Percentiles rank a stretch among this genome's conserved stretches.
phyloP scores from a whole-genome alignment of 2,329 filamentous ascomycete species.

The Stachybotrys chlorohalonatus region DNA sequence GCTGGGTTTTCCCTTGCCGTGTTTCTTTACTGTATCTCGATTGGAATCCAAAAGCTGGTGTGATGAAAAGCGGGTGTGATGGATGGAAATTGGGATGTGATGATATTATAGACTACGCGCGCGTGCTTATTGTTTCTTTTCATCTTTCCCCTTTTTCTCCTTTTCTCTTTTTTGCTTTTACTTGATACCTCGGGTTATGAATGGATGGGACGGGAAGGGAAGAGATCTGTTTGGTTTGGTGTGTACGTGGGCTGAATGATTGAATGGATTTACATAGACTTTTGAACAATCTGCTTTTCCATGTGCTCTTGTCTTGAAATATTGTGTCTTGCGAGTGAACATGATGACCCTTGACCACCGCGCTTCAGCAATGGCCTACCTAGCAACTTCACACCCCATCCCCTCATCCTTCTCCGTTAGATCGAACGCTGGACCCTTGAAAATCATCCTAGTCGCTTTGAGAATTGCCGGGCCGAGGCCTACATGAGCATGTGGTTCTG shows the following conservation, averaged over 20 bases:
- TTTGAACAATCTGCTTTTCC: no score
- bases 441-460: no score
- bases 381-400: no score
- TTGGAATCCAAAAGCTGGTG: conserved; percentile 10
- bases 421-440: no score
- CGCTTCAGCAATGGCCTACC: no score
- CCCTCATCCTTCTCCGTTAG: no score
- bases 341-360: no score
- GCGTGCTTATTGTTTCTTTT: not conserved
- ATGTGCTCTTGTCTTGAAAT: no score
- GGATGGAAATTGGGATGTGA: not conserved
- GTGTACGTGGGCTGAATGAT: not conserved
- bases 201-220: conserved; percentile 7
- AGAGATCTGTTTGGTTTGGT: not conserved
- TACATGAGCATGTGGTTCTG: conserved; percentile 3
- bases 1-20: conserved; percentile 22
- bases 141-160: not conserved
- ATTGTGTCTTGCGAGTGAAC: no score
- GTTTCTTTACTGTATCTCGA: conserved; percentile 18
- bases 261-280: no score
- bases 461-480: no score
- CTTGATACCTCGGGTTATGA: not conserved
- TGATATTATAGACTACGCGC: not conserved
- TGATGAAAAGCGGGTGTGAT: not conserved
- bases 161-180: not conserved